Conservation (phyloP, 495 filamentous ascomycete species). For the Pseudevernia furfuracea region DNA sequence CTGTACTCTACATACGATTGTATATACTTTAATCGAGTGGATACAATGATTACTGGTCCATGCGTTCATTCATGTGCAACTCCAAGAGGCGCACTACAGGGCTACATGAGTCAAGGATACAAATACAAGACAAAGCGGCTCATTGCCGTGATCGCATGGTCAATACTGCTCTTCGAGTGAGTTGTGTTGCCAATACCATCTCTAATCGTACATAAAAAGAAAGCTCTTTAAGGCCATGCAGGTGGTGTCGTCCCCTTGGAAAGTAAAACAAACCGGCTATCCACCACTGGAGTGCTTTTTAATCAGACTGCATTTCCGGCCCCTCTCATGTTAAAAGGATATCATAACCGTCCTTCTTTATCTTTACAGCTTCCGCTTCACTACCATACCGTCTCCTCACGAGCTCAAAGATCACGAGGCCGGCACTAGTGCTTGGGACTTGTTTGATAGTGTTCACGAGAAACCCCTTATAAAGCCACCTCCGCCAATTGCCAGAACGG, state of each 20-base stretch:
- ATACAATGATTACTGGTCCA: neutral
- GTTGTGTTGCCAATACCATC: neutral
- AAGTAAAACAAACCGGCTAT: neutral
- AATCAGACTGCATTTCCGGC: neutral
- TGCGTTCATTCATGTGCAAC: neutral
- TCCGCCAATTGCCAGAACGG: slow-evolving; percentile 54
- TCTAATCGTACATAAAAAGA: neutral
- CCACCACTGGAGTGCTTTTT: neutral
- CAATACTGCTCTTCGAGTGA: neutral
- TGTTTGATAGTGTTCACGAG: slow-evolving; percentile 66
- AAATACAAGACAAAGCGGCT: neutral
- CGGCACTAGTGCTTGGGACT: slow-evolving; percentile 82
- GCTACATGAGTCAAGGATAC: too few relatives aligned
- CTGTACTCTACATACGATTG: slow-evolving; percentile 8
- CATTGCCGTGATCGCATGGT: neutral
- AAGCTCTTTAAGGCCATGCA: neutral
- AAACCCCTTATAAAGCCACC: slow-evolving; percentile 74
- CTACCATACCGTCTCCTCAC: slow-evolving; percentile 71
- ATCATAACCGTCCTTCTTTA: slow-evolving; percentile 63
- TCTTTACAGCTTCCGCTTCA: slow-evolving; percentile 56
- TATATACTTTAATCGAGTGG: slow-evolving; percentile 14
- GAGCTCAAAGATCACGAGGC: slow-evolving; percentile 82
- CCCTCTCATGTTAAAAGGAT: slow-evolving; percentile 49
- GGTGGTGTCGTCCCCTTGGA: neutral
- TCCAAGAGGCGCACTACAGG: neutral